Conservation (phyloP, 2,329 filamentous ascomycete species). For the Fusarium luffae region DNA sequence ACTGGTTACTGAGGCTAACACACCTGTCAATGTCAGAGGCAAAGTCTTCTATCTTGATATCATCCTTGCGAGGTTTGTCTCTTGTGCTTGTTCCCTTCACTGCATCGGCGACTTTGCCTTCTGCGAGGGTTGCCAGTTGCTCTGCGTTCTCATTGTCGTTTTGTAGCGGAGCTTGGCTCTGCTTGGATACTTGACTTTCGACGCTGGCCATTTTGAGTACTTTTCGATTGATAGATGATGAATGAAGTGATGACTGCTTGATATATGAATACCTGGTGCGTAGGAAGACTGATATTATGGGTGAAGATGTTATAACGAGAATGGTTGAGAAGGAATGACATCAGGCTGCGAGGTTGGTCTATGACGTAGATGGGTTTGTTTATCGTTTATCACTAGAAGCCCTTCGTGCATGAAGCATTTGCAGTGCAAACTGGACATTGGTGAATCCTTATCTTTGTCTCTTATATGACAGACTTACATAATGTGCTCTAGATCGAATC, state of each 20-base stretch:
- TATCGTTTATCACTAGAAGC: background rate
- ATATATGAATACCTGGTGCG: background rate
- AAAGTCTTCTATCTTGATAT: constrained; percentile 37
- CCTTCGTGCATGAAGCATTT: constrained; percentile 11
- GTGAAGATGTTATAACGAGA: background rate
- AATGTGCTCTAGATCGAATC: background rate
- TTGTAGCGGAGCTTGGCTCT: constrained; percentile 12
- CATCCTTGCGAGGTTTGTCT: constrained; percentile 30
- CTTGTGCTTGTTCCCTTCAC: constrained; percentile 28
- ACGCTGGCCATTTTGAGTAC: constrained; percentile 15
- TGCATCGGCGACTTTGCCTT: constrained; percentile 39
- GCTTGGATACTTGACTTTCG: constrained; percentile 22
- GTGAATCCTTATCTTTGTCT: constrained; percentile 11
- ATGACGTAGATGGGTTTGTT: constrained; percentile 26
- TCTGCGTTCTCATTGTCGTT: constrained; percentile 40
- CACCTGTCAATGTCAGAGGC: constrained; percentile 35
- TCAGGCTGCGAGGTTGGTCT: constrained; percentile 21
- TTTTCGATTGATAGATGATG: background rate
- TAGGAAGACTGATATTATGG: background rate
- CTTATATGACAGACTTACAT: constrained; percentile 9
- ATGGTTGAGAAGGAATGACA: constrained; percentile 15
- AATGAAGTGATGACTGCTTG: background rate
- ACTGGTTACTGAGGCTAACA: background rate
- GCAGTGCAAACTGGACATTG: background rate
- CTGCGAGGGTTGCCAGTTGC: constrained; percentile 36